Evolutionary conservation across 345 rosid species (phyloP).

Genomic region (Aethionema arabicum): DNA sequence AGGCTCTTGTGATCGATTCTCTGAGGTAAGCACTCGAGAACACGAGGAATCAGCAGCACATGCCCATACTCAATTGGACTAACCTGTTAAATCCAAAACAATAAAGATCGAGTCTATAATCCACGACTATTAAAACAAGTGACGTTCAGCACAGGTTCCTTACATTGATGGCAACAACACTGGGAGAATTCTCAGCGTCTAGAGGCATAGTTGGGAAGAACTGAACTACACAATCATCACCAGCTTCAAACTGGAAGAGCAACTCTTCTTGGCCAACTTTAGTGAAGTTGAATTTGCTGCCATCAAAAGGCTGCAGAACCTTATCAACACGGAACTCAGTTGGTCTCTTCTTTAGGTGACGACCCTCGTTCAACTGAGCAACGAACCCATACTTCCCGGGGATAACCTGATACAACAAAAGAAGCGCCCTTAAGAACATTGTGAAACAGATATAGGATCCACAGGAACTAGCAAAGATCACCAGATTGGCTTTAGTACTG

Average conservation of each 20-base stretch:
- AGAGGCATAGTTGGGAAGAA: slow-evolving; percentile 72
- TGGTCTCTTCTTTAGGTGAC: slow-evolving; percentile 98
- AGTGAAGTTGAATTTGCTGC: slow-evolving; percentile 90
- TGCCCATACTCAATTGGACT: slow-evolving; percentile 99
- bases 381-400: slow-evolving; percentile 89
- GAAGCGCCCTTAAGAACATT: slow-evolving; percentile 2
- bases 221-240: slow-evolving; percentile 69
- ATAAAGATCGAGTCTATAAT: slow-evolving; percentile 9
- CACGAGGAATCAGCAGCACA: slow-evolving; percentile 90
- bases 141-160: slow-evolving; percentile 11
- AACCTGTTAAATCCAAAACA: slow-evolving; percentile 51
- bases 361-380: slow-evolving; percentile 98
- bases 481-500: background rate
- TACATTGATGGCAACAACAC: slow-evolving; percentile 94
- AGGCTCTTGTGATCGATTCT: slow-evolving; percentile 91
- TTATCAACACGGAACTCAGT: slow-evolving; percentile 94
- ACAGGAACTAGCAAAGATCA: slow-evolving; percentile 15
- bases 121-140: background rate
- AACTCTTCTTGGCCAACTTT: slow-evolving; percentile 98
- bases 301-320: slow-evolving; percentile 97
- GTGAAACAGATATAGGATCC: slow-evolving; percentile 3
- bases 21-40: slow-evolving; percentile 94
- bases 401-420: slow-evolving; percentile 54
- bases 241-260: slow-evolving; percentile 93
- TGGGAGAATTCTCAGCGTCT: slow-evolving; percentile 74